These are phyloP conservation scores for Pythium biforme DNA, from an alignment of 352 stramenopile genomes.

Conservation along the genomic window DNA sequence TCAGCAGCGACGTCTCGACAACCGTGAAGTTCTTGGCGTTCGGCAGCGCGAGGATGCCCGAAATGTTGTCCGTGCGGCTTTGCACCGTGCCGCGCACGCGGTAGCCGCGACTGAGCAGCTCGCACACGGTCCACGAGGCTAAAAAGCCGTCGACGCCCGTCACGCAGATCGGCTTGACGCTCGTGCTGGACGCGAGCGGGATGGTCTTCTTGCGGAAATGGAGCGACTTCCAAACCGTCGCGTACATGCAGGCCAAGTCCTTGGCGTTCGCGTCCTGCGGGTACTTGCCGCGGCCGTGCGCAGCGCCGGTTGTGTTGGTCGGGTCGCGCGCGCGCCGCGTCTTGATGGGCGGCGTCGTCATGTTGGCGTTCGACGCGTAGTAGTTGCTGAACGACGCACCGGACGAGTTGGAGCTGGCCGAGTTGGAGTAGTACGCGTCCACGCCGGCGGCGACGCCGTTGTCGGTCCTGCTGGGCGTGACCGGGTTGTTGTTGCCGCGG, in stretches of 20 bases:
- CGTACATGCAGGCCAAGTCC: slow-evolving; percentile 60
- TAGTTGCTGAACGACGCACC: slow-evolving; percentile 27
- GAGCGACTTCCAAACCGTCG: slow-evolving; percentile 75
- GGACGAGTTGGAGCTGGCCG: slow-evolving; percentile 26
- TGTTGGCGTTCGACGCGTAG: slow-evolving; percentile 24
- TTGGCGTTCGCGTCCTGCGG: slow-evolving; percentile 10
- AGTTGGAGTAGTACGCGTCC: slow-evolving; percentile 32
- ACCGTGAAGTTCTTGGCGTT: slow-evolving; percentile 84
- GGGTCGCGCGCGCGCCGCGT: slow-evolving; percentile 22
- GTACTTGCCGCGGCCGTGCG: neutral
- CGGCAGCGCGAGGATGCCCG: slow-evolving; percentile 64
- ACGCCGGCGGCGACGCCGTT: neutral
- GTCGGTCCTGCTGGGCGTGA: slow-evolving; percentile 15
- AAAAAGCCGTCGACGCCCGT: slow-evolving; percentile 86
- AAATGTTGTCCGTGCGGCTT: slow-evolving; percentile 85
- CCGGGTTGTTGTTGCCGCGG: slow-evolving; percentile 1
- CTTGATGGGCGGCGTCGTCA: slow-evolving; percentile 23
- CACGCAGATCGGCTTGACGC: slow-evolving; percentile 82
- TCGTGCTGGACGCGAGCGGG: slow-evolving; percentile 65
- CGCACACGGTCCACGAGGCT: slow-evolving; percentile 82
- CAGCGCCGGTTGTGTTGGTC: neutral
- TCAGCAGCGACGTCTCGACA: slow-evolving; percentile 86
- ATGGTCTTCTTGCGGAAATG: slow-evolving; percentile 84
- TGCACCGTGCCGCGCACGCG: slow-evolving; percentile 84
- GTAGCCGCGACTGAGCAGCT: slow-evolving; percentile 76